phyloP scores from a whole-genome alignment of 2,329 filamentous ascomycete genomes.

The Sporothrix protearum region DNA sequence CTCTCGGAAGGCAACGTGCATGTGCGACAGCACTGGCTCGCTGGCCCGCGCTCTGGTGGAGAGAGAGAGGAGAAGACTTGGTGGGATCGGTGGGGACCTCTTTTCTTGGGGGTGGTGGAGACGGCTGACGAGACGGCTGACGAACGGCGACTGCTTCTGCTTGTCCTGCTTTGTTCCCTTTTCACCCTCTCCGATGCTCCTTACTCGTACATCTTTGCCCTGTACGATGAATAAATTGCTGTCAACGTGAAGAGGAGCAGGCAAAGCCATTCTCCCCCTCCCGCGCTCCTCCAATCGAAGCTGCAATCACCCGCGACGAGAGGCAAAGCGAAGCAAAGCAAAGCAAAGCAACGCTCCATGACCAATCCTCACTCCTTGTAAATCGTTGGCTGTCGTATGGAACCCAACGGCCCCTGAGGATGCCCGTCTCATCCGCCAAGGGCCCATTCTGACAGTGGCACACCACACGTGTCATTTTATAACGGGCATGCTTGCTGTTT shows the following conservation, averaged over 20 bases:
- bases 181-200: not conserved
- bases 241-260: not conserved
- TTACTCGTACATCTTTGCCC: not conserved
- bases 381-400: not conserved
- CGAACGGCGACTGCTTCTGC: conserved; percentile 15
- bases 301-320: conserved; percentile 10
- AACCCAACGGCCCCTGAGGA: not conserved
- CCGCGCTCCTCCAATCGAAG: conserved; percentile 10
- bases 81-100: not conserved
- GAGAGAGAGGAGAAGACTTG: not conserved
- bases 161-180: not conserved
- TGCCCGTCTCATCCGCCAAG: not conserved
- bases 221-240: not conserved
- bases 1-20: not conserved
- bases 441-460: not conserved
- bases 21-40: conserved; percentile 5
- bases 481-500: not conserved
- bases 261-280: conserved; percentile 6
- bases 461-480: not conserved
- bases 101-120: conserved; percentile 12
- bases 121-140: conserved; percentile 8
- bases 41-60: not conserved
- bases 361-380: not conserved
- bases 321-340: not conserved
- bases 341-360: not conserved